Percentiles rank a stretch among this genome's conserved stretches.
These are phyloP conservation scores for Puccinia triticina DNA, from an alignment of 1,284 basidiomycete genomes.

Conservation along the genomic window DNA sequence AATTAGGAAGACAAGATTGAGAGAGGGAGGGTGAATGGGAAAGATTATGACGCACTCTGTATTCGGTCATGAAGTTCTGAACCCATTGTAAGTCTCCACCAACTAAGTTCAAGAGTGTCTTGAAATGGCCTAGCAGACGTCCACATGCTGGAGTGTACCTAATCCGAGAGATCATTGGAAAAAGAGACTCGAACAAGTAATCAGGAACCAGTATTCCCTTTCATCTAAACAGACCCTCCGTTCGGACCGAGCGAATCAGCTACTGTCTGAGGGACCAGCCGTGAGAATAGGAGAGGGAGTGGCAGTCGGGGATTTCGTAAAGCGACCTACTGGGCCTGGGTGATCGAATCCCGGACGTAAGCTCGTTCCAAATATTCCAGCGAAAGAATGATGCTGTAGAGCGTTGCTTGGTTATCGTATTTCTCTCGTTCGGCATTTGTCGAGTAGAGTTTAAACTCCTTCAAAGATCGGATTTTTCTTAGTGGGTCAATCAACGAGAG, in stretches of 20 bases:
- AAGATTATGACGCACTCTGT: slow-evolving; percentile 69
- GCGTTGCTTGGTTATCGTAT: slow-evolving; percentile 82
- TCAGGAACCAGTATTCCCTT: not conserved
- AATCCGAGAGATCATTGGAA: slow-evolving; percentile 57
- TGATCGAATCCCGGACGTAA: slow-evolving; percentile 89
- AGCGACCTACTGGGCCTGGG: slow-evolving; percentile 76
- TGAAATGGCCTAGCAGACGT: slow-evolving; percentile 87
- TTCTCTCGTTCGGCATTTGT: slow-evolving; percentile 87
- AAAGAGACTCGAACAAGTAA: slow-evolving; percentile 2
- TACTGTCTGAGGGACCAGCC: not conserved
- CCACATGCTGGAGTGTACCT: slow-evolving; percentile 97
- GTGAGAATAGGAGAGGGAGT: not conserved
- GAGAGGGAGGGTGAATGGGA: slow-evolving; percentile 8
- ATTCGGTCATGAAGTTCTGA: slow-evolving; percentile 87
- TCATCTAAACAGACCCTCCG: not conserved
- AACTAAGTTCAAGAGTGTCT: slow-evolving; percentile 92
- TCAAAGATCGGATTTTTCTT: not conserved
- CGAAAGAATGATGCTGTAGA: slow-evolving; percentile 87
- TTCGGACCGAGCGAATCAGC: not conserved
- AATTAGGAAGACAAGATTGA: not conserved
- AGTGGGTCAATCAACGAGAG: not conserved
- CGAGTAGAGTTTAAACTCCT: slow-evolving; percentile 86
- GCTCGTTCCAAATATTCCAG: slow-evolving; percentile 94
- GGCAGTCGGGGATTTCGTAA: not conserved
- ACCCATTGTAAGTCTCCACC: slow-evolving; percentile 78